Evolutionary conservation across 1,139 yeast genomes (phyloP).

Genomic region (Meyerozyma guilliermondii): DNA sequence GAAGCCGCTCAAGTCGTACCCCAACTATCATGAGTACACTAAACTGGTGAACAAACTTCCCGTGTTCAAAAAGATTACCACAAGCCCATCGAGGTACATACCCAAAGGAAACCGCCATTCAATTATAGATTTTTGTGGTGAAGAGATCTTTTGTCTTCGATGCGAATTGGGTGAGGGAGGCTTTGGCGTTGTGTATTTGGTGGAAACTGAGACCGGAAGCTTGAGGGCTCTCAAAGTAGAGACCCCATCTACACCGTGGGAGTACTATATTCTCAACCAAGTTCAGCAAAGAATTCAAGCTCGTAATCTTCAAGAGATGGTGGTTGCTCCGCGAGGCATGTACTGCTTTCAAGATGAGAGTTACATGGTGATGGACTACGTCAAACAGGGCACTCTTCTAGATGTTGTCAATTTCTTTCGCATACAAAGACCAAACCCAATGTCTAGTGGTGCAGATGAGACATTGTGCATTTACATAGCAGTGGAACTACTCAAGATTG

Average conservation of each 20-base stretch:
- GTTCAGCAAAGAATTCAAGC: slow-evolving; percentile 36
- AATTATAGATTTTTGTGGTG: slow-evolving; percentile 45
- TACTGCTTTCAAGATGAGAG: slow-evolving; percentile 69
- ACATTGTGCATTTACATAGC: slow-evolving; percentile 59
- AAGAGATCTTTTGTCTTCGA: slow-evolving; percentile 51
- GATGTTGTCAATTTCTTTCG: slow-evolving; percentile 56
- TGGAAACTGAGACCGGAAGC: slow-evolving; percentile 58
- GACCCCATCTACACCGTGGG: slow-evolving; percentile 74
- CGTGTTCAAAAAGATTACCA: slow-evolving; percentile 29
- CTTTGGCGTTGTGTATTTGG: slow-evolving; percentile 70
- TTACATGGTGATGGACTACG: slow-evolving; percentile 64
- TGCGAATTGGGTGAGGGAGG: slow-evolving; percentile 76
- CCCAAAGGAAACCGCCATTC: slow-evolving; percentile 36
- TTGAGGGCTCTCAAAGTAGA: slow-evolving; percentile 71
- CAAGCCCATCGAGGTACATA: slow-evolving; percentile 27
- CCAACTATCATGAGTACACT: slow-evolving; percentile 22
- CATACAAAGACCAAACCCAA: not conserved
- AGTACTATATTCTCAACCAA: slow-evolving; percentile 64
- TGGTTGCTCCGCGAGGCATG: slow-evolving; percentile 50
- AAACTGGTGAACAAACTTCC: slow-evolving; percentile 24
- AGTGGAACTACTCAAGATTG: slow-evolving; percentile 52
- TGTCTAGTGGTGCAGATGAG: slow-evolving; percentile 44
- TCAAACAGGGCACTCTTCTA: slow-evolving; percentile 68
- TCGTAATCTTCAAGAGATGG: slow-evolving; percentile 15
- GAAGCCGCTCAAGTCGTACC: slow-evolving; percentile 23